Percentiles rank a stretch among this genome's conserved stretches.
phyloP scores from a whole-genome alignment of 2,329 filamentous ascomycete genomes.

The Cladophialophora immunda region DNA sequence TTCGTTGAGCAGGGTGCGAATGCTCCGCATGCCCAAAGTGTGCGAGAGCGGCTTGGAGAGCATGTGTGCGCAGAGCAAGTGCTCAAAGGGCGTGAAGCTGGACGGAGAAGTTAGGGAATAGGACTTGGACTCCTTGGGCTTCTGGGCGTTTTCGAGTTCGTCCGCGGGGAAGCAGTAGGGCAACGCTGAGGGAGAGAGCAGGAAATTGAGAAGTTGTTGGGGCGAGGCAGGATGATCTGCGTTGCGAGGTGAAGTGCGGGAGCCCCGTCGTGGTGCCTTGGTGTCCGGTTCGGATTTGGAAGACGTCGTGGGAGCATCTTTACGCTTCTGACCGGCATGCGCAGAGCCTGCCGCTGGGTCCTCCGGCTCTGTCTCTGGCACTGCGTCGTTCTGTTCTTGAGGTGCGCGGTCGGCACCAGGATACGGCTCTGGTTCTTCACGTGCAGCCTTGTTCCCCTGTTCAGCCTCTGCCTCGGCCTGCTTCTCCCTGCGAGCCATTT shows the following conservation, averaged over 20 bases:
- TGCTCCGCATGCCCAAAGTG: conserved; percentile 53
- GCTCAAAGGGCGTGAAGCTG: conserved; percentile 52
- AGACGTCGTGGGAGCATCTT: conserved; percentile 23
- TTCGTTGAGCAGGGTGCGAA: conserved; percentile 55
- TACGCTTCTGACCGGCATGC: conserved; percentile 34
- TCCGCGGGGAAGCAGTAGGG: conserved; percentile 40
- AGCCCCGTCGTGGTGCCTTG: conserved; percentile 27
- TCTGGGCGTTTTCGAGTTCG: conserved; percentile 36
- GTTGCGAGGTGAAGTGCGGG: conserved; percentile 24
- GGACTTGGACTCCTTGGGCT: conserved; percentile 32
- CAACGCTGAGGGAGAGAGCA: conserved; percentile 38
- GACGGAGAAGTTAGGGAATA: conserved; percentile 38
- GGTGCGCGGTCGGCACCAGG: neutral
- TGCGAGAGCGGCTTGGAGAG: conserved; percentile 57
- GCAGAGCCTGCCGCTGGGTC: neutral
- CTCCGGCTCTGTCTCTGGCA: neutral
- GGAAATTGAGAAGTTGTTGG: conserved; percentile 40
- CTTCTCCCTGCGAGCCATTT: neutral
- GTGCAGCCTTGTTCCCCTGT: neutral
- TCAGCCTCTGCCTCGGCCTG: neutral
- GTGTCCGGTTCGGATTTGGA: conserved; percentile 14
- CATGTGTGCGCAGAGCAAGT: conserved; percentile 55
- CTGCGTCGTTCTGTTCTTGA: neutral
- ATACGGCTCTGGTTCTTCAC: neutral
- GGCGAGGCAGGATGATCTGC: conserved; percentile 17